Evolutionary conservation across 2,329 filamentous ascomycete species (phyloP).

Genomic region (Neofusicoccum parvum): DNA sequence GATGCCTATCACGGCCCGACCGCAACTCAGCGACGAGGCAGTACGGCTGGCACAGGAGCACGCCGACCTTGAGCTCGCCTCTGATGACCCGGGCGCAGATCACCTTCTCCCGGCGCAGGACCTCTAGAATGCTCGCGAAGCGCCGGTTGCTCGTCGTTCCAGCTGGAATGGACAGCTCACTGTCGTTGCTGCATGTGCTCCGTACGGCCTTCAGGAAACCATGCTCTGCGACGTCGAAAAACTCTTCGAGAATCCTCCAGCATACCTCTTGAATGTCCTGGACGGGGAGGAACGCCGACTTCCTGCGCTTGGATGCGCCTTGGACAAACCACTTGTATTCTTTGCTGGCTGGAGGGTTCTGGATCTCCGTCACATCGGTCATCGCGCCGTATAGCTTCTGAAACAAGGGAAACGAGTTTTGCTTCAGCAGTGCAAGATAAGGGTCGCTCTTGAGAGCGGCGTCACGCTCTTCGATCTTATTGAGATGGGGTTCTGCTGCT

Average conservation of each 20-base stretch:
- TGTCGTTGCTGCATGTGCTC: no score
- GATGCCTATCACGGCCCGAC: no score
- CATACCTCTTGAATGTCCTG: background rate
- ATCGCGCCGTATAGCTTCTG: background rate
- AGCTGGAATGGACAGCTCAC: no score
- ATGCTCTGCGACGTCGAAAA: background rate
- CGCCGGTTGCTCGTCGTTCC: background rate
- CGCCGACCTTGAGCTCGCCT: background rate
- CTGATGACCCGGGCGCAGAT: background rate
- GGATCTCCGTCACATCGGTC: background rate
- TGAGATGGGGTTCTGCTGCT: no score
- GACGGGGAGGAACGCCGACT: background rate
- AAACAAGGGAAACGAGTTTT: background rate
- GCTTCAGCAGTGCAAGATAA: background rate
- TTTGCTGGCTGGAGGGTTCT: background rate
- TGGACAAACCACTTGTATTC: background rate
- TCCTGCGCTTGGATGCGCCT: no score
- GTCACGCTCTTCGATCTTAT: no score
- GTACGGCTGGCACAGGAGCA: no score
- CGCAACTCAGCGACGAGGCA: no score
- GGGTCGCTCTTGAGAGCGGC: background rate
- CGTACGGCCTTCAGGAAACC: background rate
- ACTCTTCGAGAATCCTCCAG: background rate
- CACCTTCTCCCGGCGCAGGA: background rate
- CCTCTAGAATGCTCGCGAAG: background rate